A percentile compares a stretch with the other conserved stretches of the same genome.
phyloP scores from a whole-genome alignment of 2,329 filamentous ascomycete species.

The Escovopsis sp. region DNA sequence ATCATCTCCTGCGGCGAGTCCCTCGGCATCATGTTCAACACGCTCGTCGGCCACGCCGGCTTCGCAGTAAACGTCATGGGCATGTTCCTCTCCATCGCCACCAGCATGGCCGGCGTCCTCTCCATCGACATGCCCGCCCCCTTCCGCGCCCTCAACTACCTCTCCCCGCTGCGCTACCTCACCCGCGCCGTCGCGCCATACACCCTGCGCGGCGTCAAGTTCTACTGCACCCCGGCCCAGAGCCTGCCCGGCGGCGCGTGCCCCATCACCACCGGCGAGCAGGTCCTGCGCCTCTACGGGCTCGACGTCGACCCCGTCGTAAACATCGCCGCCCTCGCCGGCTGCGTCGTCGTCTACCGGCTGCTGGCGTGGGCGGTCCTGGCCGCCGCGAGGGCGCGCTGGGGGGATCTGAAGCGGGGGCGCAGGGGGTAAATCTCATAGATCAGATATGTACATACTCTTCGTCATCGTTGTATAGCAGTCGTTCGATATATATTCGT shows the following conservation, averaged over 20 bases:
- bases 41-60: slow-evolving; percentile 55
- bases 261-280: slow-evolving; percentile 47
- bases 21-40: slow-evolving; percentile 67
- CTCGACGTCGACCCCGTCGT: slow-evolving; percentile 45
- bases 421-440: too few species aligned
- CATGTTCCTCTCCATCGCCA: slow-evolving; percentile 54
- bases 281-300: slow-evolving; percentile 54
- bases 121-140: slow-evolving; percentile 54
- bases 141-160: slow-evolving; percentile 54
- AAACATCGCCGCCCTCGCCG: slow-evolving; percentile 48
- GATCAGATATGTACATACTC: too few species aligned
- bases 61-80: slow-evolving; percentile 63
- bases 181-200: slow-evolving; percentile 53
- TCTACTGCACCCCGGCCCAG: slow-evolving; percentile 49
- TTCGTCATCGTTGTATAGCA: too few species aligned
- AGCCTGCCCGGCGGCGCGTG: slow-evolving; percentile 45
- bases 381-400: slow-evolving; percentile 37
- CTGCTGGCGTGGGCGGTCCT: slow-evolving; percentile 46
- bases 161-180: slow-evolving; percentile 57
- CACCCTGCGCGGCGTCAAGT: slow-evolving; percentile 43
- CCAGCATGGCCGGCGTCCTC: slow-evolving; percentile 57
- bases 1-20: slow-evolving; percentile 65
- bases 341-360: slow-evolving; percentile 50
- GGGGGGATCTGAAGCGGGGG: slow-evolving; percentile 21
- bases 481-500: too few species aligned